These are phyloP conservation scores for Colletotrichum sp. DNA, from an alignment of 2,329 filamentous ascomycete species.

Conservation along the genomic window DNA sequence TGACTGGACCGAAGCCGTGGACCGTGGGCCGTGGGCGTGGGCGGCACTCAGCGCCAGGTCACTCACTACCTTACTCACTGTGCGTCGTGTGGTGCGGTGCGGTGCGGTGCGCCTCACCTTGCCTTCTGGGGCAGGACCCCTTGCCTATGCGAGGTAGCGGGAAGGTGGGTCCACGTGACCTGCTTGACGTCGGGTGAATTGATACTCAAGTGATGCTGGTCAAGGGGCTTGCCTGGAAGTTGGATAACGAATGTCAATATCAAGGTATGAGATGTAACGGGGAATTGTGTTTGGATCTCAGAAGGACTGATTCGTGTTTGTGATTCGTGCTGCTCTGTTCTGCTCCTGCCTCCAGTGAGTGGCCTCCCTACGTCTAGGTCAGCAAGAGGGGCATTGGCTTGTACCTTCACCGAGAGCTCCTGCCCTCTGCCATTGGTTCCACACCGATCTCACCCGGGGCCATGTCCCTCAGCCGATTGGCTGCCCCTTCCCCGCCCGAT, in stretches of 20 bases:
- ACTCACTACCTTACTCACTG: background rate
- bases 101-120: constrained; percentile 16
- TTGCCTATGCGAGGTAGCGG: background rate
- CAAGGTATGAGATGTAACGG: background rate
- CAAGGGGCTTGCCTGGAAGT: background rate
- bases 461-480: background rate
- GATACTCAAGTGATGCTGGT: background rate
- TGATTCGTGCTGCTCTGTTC: background rate
- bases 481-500: background rate
- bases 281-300: background rate
- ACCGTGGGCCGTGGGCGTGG: background rate
- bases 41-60: background rate
- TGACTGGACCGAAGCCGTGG: background rate
- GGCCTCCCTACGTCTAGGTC: background rate
- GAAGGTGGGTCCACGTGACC: constrained; percentile 11
- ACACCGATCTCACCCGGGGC: background rate
- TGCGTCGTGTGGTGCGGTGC: background rate
- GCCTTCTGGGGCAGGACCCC: constrained; percentile 14
- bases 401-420: background rate
- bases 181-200: background rate
- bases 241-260: background rate
- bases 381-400: background rate
- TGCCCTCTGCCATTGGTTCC: background rate
- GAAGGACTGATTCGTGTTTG: background rate
- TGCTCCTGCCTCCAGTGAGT: background rate